Conservation (phyloP, 2,329 filamentous ascomycete species). For the Cryphonectria nitschkei region DNA sequence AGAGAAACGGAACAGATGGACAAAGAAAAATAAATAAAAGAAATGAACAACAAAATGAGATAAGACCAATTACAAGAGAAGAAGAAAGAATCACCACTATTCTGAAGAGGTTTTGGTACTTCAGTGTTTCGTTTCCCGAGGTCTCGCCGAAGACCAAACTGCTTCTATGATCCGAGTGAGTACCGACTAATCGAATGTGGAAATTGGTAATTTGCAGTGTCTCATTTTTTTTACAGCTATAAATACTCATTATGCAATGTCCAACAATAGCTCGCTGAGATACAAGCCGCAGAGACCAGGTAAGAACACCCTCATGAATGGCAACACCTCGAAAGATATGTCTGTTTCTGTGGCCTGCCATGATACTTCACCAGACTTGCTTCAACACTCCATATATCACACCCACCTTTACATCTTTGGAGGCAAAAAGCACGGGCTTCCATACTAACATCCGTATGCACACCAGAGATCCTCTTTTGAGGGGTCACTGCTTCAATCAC, state of each 20-base stretch:
- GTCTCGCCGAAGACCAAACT: too few species aligned
- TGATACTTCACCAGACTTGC: background rate
- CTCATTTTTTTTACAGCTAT: background rate
- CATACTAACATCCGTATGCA: background rate
- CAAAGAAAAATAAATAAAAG: too few species aligned
- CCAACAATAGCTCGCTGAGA: background rate
- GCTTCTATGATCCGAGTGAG: background rate
- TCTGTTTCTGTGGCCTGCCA: too few species aligned
- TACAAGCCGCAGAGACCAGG: background rate
- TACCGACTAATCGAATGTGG: background rate
- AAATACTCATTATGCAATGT: background rate
- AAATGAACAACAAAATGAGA: too few species aligned
- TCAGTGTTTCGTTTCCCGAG: too few species aligned
- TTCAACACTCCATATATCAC: background rate
- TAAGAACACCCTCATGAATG: background rate
- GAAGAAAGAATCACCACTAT: too few species aligned
- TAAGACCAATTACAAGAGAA: too few species aligned
- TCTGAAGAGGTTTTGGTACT: too few species aligned
- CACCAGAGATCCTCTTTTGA: background rate
- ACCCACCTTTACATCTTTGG: background rate
- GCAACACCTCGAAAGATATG: too few species aligned
- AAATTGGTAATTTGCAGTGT: background rate
- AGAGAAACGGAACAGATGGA: too few species aligned
- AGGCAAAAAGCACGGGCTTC: background rate
- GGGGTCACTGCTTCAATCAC: background rate